phyloP scores from a whole-genome alignment of 805 yeast species.

The Torulaspora microellipsoides region DNA sequence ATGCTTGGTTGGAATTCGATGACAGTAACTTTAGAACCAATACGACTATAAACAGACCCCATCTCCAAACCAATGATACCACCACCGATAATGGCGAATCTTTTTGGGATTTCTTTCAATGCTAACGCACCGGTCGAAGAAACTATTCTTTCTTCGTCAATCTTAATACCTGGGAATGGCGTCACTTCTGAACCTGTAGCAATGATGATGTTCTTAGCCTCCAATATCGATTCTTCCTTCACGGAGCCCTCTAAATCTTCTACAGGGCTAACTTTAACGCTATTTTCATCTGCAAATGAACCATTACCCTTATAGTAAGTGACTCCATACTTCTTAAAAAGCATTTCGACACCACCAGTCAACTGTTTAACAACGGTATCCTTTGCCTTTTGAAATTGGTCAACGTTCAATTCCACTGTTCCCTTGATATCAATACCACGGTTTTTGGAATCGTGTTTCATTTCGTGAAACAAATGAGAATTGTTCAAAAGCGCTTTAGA shows the following conservation, averaged over 20 bases:
- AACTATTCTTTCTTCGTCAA: slow-evolving; percentile 96
- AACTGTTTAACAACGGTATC: slow-evolving; percentile 83
- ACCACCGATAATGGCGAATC: slow-evolving; percentile 91
- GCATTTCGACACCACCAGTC: slow-evolving; percentile 90
- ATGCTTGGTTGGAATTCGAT: slow-evolving; percentile 85
- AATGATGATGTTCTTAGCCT: slow-evolving; percentile 83
- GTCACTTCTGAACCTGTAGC: slow-evolving; percentile 99
- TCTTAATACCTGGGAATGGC: slow-evolving; percentile 96
- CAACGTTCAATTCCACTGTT: slow-evolving; percentile 71
- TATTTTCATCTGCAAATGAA: slow-evolving; percentile 76
- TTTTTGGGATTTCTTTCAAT: slow-evolving; percentile 87
- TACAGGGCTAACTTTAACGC: slow-evolving; percentile 73
- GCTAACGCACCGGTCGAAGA: slow-evolving; percentile 89
- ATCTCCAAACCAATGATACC: slow-evolving; percentile 99
- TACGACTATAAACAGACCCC: slow-evolving; percentile 96
- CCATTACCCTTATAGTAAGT: slow-evolving; percentile 93
- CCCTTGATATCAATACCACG: slow-evolving; percentile 84
- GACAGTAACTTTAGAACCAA: slow-evolving; percentile 93
- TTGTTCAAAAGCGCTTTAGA: slow-evolving; percentile 94
- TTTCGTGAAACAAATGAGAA: slow-evolving; percentile 87
- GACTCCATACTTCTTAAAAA: slow-evolving; percentile 93
- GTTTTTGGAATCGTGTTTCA: slow-evolving; percentile 72
- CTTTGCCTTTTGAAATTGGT: slow-evolving; percentile 83
- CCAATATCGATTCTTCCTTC: slow-evolving; percentile 55
- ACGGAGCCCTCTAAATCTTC: slow-evolving; percentile 76